phyloP scores from a whole-genome alignment of 2,329 filamentous ascomycete genomes.

The Fusarium mexicanum region DNA sequence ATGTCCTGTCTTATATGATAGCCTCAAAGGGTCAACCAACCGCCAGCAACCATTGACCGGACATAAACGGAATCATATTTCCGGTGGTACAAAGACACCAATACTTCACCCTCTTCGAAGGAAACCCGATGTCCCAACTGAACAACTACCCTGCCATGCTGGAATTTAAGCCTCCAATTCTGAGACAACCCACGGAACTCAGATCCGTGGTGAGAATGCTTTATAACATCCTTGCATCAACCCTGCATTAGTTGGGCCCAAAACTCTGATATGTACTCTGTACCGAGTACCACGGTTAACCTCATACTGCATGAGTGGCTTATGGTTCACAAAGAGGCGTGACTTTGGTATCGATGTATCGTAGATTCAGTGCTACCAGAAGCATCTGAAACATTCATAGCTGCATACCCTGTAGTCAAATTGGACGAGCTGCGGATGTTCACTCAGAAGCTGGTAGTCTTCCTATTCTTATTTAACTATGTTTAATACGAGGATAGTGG shows the following conservation, averaged over 20 bases:
- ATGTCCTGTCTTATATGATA: constrained; percentile 30
- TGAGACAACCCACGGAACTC: constrained; percentile 19
- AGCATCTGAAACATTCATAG: constrained; percentile 8
- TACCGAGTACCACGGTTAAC: not conserved
- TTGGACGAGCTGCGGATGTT: not conserved
- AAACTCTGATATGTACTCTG: constrained; percentile 2
- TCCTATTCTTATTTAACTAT: constrained; percentile 1
- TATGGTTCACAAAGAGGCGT: not conserved
- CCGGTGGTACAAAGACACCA: not conserved
- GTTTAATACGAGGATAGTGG: not conserved
- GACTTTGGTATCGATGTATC: not conserved
- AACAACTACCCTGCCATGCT: not conserved
- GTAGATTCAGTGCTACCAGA: constrained; percentile 17
- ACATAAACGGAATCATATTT: not conserved
- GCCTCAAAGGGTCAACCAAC: constrained; percentile 12
- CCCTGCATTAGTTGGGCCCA: constrained; percentile 12
- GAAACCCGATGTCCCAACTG: not conserved
- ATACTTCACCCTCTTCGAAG: not conserved
- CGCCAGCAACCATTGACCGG: not conserved
- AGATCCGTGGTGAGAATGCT: constrained; percentile 13
- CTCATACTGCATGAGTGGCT: constrained; percentile 8
- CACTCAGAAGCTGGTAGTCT: not conserved
- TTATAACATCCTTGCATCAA: constrained; percentile 28
- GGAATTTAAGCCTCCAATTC: constrained; percentile 20
- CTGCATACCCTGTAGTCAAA: not conserved